phyloP scores from a whole-genome alignment of 306 rosid species.

The Acacia confusa region DNA sequence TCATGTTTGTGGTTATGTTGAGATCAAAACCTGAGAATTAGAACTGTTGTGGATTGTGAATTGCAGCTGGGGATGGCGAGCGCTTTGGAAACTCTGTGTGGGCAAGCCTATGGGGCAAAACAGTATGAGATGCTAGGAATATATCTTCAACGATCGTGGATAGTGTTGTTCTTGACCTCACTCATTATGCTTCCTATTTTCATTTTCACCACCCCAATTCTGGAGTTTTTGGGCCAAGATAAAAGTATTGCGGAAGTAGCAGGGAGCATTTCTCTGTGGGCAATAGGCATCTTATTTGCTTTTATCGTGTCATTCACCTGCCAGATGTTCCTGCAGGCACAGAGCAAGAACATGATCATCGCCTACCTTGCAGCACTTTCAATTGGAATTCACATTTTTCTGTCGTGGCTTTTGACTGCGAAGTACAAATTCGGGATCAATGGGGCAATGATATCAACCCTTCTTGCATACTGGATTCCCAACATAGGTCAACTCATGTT shows the following conservation, averaged over 20 bases:
- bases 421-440: conserved; percentile 39
- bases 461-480: conserved; percentile 51
- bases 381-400: conserved; percentile 33
- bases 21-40: neutral
- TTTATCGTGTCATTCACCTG: conserved; percentile 42
- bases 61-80: conserved; percentile 65
- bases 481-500: conserved; percentile 45
- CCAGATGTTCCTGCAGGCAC: conserved; percentile 59
- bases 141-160: conserved; percentile 64
- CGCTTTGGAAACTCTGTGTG: conserved; percentile 61
- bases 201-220: conserved; percentile 46
- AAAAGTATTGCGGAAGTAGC: conserved; percentile 32
- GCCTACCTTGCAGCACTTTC: conserved; percentile 46
- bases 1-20: neutral
- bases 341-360: conserved; percentile 51
- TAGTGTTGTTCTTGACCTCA: conserved; percentile 34
- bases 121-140: conserved; percentile 51
- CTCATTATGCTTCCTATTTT: conserved; percentile 37
- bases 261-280: conserved; percentile 47
- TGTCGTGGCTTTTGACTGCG: conserved; percentile 52
- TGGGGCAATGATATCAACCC: conserved; percentile 48
- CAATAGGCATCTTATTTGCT: conserved; percentile 37
- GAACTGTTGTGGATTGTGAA: neutral
- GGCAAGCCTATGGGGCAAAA: conserved; percentile 63
- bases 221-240: conserved; percentile 47